These are phyloP conservation scores for Chondrostereum purpureum DNA, from an alignment of 1,284 basidiomycete genomes.

Conservation along the genomic window DNA sequence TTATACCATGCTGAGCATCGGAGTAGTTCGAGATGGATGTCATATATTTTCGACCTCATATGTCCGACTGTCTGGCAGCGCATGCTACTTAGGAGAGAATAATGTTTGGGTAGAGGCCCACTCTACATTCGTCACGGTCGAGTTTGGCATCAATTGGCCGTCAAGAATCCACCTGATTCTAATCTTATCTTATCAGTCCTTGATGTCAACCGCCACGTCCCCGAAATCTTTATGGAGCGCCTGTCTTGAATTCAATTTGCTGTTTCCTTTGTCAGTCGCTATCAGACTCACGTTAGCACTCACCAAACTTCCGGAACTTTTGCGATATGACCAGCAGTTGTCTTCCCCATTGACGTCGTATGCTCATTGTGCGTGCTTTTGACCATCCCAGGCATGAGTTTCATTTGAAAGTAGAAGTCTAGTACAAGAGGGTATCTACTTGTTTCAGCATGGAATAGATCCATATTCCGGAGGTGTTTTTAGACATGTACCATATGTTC, in stretches of 20 bases:
- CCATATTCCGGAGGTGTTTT: conserved; percentile 84
- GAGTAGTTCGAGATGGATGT: too few species aligned
- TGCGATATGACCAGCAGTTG: conserved; percentile 68
- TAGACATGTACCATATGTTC: conserved; percentile 62
- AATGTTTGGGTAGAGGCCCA: too few species aligned
- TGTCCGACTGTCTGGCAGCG: too few species aligned
- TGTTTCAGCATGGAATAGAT: conserved; percentile 66
- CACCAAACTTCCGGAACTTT: conserved; percentile 34
- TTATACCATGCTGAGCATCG: too few species aligned
- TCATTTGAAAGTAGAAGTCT: too few species aligned
- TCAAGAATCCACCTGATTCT: too few species aligned
- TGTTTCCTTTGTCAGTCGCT: conserved; percentile 32
- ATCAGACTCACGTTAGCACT: conserved; percentile 45
- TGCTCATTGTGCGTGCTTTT: conserved; percentile 29
- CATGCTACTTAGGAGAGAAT: too few species aligned
- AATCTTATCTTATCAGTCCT: not conserved
- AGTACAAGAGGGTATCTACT: conserved; percentile 87
- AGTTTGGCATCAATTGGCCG: too few species aligned
- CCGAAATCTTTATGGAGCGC: not conserved
- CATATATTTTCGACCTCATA: too few species aligned
- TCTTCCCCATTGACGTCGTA: conserved; percentile 80
- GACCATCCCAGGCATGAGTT: too few species aligned
- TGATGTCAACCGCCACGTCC: not conserved
- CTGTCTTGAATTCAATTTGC: conserved; percentile 6
- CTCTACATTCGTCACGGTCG: too few species aligned